A percentile compares a stretch with the other conserved stretches of the same genome.
Evolutionary conservation across 768 basidiomycete species (phyloP).

Genomic region (Mycena haematopus): DNA sequence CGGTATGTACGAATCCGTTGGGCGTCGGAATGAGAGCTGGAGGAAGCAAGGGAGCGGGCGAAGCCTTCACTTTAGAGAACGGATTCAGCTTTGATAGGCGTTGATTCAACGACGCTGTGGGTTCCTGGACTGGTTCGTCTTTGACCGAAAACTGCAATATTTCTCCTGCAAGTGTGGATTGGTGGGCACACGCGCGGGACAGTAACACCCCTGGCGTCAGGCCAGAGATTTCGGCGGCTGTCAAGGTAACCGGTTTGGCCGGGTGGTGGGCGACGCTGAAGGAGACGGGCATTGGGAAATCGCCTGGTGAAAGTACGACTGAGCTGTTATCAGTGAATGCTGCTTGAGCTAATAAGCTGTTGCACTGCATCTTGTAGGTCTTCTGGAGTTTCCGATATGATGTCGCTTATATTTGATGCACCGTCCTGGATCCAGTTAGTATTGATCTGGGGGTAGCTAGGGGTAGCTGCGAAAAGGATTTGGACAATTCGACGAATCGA

Average conservation of each 20-base stretch:
- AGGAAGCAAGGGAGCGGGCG: not conserved
- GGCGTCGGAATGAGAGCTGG: not conserved
- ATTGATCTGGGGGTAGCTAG: too few species aligned
- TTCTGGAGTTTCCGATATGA: too few species aligned
- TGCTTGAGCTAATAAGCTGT: too few species aligned
- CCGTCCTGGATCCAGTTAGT: too few species aligned
- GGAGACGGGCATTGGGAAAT: conserved; percentile 20
- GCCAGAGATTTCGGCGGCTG: not conserved
- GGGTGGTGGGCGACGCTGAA: conserved; percentile 14
- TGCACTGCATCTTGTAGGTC: too few species aligned
- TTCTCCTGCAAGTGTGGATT: not conserved
- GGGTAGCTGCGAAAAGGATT: too few species aligned
- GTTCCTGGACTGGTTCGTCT: not conserved
- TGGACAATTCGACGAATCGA: too few species aligned
- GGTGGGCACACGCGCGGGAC: conserved; percentile 3
- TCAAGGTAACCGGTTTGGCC: conserved; percentile 2
- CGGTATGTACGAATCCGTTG: conserved; percentile 34
- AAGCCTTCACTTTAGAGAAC: not conserved
- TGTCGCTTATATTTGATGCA: too few species aligned
- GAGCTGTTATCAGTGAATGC: too few species aligned
- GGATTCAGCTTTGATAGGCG: not conserved
- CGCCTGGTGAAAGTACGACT: too few species aligned
- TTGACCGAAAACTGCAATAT: conserved; percentile 9
- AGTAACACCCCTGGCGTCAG: not conserved
- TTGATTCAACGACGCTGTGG: too few species aligned